These are phyloP conservation scores for Anaeromyces robustus DNA, from an alignment of 192 early-diverging fungal species.

Conservation along the genomic window DNA sequence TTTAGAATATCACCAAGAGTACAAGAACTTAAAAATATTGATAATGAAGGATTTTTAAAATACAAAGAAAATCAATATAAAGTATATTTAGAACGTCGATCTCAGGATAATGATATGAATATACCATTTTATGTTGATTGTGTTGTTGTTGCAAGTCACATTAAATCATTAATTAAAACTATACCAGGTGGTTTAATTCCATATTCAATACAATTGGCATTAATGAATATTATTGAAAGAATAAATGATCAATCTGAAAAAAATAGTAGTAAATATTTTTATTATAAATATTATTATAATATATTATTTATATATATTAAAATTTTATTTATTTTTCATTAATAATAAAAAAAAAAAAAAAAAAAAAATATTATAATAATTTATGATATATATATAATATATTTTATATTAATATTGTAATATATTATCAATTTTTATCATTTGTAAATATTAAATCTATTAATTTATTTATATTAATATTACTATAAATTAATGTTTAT, in stretches of 20 bases:
- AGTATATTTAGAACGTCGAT: not conserved
- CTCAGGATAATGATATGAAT: not conserved
- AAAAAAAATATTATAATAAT: too few species aligned
- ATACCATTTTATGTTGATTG: not conserved
- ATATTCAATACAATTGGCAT: not conserved
- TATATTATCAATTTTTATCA: too few species aligned
- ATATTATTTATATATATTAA: too few species aligned
- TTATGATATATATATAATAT: too few species aligned
- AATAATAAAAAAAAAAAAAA: too few species aligned
- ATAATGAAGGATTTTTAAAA: not conserved
- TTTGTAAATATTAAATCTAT: too few species aligned
- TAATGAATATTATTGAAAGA: not conserved
- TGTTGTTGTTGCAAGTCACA: not conserved
- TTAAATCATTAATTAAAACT: not conserved
- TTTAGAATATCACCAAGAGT: not conserved
- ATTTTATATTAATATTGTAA: too few species aligned
- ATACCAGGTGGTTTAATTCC: not conserved
- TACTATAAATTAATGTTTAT: too few species aligned
- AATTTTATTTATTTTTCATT: too few species aligned
- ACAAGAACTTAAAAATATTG: not conserved
- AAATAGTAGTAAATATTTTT: not conserved
- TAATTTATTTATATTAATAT: too few species aligned
- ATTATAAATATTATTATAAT: too few species aligned
- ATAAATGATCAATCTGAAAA: not conserved
- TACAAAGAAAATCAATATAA: not conserved